Evolutionary conservation across 768 basidiomycete species (phyloP).

Genomic region (Termitomyces sp.): DNA sequence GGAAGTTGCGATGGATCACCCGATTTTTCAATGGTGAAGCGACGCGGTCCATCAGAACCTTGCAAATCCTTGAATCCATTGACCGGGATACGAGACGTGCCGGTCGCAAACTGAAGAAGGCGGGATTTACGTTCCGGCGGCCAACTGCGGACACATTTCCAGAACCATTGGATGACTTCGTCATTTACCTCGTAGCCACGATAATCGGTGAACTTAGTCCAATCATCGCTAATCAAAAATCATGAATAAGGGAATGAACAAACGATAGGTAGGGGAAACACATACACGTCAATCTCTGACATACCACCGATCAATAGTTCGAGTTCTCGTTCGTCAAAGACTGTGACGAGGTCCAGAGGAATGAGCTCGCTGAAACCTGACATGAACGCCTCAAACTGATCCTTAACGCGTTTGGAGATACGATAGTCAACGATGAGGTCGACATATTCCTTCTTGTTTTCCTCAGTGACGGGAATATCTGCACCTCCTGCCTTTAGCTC

Average conservation of each 20-base stretch:
- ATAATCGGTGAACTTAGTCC: constrained; percentile 99
- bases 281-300: constrained; percentile 98
- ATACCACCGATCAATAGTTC: constrained; percentile 98
- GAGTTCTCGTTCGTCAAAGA: constrained; percentile 97
- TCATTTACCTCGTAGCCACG: constrained; percentile 93
- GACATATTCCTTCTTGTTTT: constrained; percentile 99
- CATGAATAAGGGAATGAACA: neutral
- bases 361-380: constrained; percentile 99
- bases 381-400: constrained; percentile 99
- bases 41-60: constrained; percentile 92
- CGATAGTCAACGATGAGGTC: constrained; percentile 94
- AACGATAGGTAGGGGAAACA: constrained; percentile 12
- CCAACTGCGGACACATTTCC: constrained; percentile 98
- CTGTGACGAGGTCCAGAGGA: constrained; percentile 95
- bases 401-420: constrained; percentile 94
- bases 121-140: constrained; percentile 97
- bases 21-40: constrained; percentile 98
- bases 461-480: constrained; percentile 85
- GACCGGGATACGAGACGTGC: constrained; percentile 94
- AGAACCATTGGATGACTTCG: constrained; percentile 99
- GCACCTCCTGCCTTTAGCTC: constrained; percentile 88
- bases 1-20: constrained; percentile 95
- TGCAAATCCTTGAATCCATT: constrained; percentile 99
- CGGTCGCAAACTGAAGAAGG: constrained; percentile 92
- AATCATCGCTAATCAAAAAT: constrained; percentile 67